Base-by-base conservation (phyloP, 306 rosid species). In the Ceratonia siliqua region DNA sequence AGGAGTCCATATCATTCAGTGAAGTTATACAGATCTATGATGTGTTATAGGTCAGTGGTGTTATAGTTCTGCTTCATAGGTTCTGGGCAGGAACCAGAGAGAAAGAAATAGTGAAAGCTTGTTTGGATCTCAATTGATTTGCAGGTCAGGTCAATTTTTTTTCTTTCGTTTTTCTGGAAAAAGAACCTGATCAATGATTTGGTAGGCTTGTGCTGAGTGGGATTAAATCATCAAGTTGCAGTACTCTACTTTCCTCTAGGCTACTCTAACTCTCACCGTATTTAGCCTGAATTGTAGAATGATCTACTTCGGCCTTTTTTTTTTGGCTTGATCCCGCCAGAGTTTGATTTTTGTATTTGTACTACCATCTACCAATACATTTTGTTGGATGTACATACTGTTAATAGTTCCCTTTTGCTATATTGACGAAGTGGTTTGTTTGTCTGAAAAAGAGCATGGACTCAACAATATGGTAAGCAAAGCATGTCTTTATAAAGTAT, bases 301-400 rank as follows among this genome's bases (percentile, higher is more conserved):
- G 45, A 41, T n/a, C n/a, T n/a, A n/a, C n/a, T n/a, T n/a, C n/a
- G n/a, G n/a, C 63, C 58, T 41, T 52, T 73, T 39, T 57, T 58
- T 50, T 22, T 25, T 24, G n/a, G n/a, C 62, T 27, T 6, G 27
- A 67, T 72, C 63, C 61, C 52, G 50, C 14, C 30, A 2, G 70
- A 54, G 15, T 76, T 76, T 76, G 61, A 64, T 67, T 25, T 68
- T 43, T 69, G 46, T 62, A 54, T 53, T 39, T 72, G 20, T 57
- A 32, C 5, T 65, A 57, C 49, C 42, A 30, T 39, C 8, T 72
- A 57, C 49, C 25, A 30, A 21, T 57, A 55, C 22, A 20, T 45
- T 70, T 39, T 38, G 17, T 55, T 62, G 38, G 46, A 43, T 48
- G 61, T 35, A 63, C 21, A 6, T 6, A 73, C 38, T 28, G 45